phyloP scores from a whole-genome alignment of 805 yeast species.

The Lachancea waltii region DNA sequence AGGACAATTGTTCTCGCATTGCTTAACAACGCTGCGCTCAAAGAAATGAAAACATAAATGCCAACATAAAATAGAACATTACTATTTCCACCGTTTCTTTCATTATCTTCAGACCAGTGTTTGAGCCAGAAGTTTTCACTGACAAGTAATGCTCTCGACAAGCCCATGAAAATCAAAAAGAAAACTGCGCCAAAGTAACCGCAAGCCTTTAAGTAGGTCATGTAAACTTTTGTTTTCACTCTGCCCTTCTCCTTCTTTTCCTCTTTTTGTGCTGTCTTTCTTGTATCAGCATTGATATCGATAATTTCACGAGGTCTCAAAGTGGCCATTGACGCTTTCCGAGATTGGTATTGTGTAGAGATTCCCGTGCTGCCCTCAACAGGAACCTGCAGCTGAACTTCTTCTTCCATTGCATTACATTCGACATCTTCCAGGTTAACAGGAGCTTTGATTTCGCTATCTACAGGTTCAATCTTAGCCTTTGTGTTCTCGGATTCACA shows the following conservation, averaged over 20 bases:
- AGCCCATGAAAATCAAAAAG: conserved; percentile 33
- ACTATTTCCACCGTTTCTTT: conserved; percentile 37
- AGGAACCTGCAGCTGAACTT: conserved; percentile 5
- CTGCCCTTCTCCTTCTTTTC: conserved; percentile 56
- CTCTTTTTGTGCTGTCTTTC: conserved; percentile 40
- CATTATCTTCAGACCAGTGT: conserved; percentile 56
- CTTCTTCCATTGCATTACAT: conserved; percentile 16
- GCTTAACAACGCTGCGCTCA: conserved; percentile 44
- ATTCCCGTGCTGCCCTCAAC: conserved; percentile 2
- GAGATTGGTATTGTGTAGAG: conserved; percentile 18
- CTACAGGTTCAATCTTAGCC: conserved; percentile 15
- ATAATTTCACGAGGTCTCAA: conserved; percentile 39
- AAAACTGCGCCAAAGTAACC: conserved; percentile 42
- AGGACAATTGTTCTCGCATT: conserved; percentile 42
- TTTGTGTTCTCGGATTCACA: conserved; percentile 16
- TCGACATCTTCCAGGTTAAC: conserved; percentile 12
- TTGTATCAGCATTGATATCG: conserved; percentile 24
- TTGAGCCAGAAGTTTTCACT: conserved; percentile 59
- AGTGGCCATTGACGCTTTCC: conserved; percentile 62
- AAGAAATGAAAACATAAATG: conserved; percentile 50
- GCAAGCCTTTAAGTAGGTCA: conserved; percentile 54
- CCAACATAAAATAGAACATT: conserved; percentile 43
- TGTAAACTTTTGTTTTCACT: conserved; percentile 48
- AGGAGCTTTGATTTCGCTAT: conserved; percentile 11
- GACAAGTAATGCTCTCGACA: conserved; percentile 34